phyloP scores from a whole-genome alignment of 768 basidiomycete genomes.

The Mycena polygramma region DNA sequence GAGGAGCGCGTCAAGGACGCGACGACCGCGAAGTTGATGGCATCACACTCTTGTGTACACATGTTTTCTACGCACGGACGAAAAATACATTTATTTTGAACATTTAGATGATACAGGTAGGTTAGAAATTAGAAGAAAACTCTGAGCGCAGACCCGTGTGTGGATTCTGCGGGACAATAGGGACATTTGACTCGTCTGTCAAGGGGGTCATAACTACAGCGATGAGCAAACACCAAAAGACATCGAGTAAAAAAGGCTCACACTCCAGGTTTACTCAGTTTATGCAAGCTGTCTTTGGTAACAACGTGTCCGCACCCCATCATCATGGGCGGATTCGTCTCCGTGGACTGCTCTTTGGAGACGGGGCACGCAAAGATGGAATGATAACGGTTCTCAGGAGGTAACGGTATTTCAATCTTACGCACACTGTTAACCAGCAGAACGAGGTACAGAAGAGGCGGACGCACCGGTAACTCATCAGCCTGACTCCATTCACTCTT shows the following conservation, averaged over 20 bases:
- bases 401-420: slow-evolving; percentile 94
- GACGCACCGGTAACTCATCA: slow-evolving; percentile 87
- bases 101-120: slow-evolving; percentile 25
- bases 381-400: slow-evolving; percentile 91
- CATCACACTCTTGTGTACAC: too few relatives aligned
- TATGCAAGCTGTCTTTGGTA: slow-evolving; percentile 90
- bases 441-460: slow-evolving; percentile 15
- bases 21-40: too few relatives aligned
- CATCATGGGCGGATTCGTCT: slow-evolving; percentile 97
- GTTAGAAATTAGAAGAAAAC: slow-evolving; percentile 67
- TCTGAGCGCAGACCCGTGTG: slow-evolving; percentile 64
- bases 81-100: slow-evolving; percentile 12
- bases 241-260: slow-evolving; percentile 41
- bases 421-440: slow-evolving; percentile 8
- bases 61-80: too few relatives aligned
- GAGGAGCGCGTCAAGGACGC: too few relatives aligned
- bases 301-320: slow-evolving; percentile 97
- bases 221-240: slow-evolving; percentile 11
- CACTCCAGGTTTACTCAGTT: slow-evolving; percentile 89
- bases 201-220: slow-evolving; percentile 19
- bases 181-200: slow-evolving; percentile 94
- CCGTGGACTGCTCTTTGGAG: slow-evolving; percentile 96
- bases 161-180: slow-evolving; percentile 91
- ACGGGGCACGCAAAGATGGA: slow-evolving; percentile 98
- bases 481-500: slow-evolving; percentile 94